phyloP scores from a whole-genome alignment of 371 early-diverging fungal species.

The Polyrhizophydium stewartii region DNA sequence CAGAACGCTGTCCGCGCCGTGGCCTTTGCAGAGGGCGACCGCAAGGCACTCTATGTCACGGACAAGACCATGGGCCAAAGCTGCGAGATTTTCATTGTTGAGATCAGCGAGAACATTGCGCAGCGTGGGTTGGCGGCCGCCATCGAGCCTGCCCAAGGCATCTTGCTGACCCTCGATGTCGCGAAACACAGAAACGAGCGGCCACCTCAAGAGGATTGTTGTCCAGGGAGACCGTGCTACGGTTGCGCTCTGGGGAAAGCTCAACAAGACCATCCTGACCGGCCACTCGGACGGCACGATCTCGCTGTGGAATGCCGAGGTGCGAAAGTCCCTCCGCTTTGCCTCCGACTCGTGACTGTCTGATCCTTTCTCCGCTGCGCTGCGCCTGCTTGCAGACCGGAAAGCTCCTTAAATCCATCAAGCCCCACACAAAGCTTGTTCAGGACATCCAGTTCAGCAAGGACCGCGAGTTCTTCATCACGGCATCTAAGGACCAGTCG shows the following conservation, averaged over 20 bases:
- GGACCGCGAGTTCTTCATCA: slow-evolving; percentile 95
- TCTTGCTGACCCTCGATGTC: neutral
- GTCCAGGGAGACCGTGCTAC: slow-evolving; percentile 79
- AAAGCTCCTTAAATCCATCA: slow-evolving; percentile 53
- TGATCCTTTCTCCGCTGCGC: neutral
- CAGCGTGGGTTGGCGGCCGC: slow-evolving; percentile 21
- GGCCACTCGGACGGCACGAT: slow-evolving; percentile 93
- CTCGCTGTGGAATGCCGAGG: slow-evolving; percentile 74
- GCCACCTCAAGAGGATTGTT: slow-evolving; percentile 64
- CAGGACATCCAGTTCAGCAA: slow-evolving; percentile 91
- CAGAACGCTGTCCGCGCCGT: slow-evolving; percentile 92
- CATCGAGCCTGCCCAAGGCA: neutral
- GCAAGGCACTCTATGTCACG: slow-evolving; percentile 83
- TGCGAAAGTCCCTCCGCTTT: slow-evolving; percentile 10
- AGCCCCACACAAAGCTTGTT: slow-evolving; percentile 72
- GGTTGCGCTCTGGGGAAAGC: slow-evolving; percentile 87
- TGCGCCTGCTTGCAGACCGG: slow-evolving; percentile 43
- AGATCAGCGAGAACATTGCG: slow-evolving; percentile 61
- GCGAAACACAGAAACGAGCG: slow-evolving; percentile 65
- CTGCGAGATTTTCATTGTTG: slow-evolving; percentile 76
- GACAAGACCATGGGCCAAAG: slow-evolving; percentile 95
- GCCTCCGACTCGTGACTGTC: neutral
- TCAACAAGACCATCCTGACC: slow-evolving; percentile 86
- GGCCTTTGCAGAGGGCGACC: slow-evolving; percentile 85
- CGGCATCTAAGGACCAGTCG: slow-evolving; percentile 94